Percentiles rank a stretch among this genome's conserved stretches.
Conservation (phyloP, 352 stramenopile species). For the Phytophthora syringae region DNA sequence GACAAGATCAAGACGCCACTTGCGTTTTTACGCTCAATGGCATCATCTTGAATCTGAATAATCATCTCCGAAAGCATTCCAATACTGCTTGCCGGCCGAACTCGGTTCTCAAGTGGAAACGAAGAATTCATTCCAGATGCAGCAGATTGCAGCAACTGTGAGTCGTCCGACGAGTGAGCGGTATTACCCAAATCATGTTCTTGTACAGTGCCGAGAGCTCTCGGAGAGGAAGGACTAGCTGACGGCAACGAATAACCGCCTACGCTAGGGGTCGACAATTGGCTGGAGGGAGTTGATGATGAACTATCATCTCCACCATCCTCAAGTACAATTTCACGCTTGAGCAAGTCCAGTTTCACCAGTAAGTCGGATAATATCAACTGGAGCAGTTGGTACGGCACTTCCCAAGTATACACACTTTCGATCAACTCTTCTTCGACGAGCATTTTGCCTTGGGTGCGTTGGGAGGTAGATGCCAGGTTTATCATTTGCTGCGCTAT, state of each 20-base stretch:
- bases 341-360: conserved; percentile 70
- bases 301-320: conserved; percentile 40
- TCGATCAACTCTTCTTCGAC: conserved; percentile 89
- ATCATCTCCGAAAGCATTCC: conserved; percentile 89
- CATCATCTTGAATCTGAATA: conserved; percentile 86
- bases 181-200: conserved; percentile 35
- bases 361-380: conserved; percentile 79
- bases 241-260: conserved; percentile 39
- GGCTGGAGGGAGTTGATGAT: conserved; percentile 59
- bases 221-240: conserved; percentile 31
- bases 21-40: conserved; percentile 80
- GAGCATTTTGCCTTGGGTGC: conserved; percentile 65
- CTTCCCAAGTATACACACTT: conserved; percentile 90
- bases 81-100: conserved; percentile 53
- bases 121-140: conserved; percentile 19
- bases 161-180: conserved; percentile 19
- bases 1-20: conserved; percentile 79
- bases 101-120: conserved; percentile 22
- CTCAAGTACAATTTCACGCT: conserved; percentile 50
- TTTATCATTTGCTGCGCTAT: conserved; percentile 55
- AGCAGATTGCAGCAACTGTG: conserved; percentile 14
- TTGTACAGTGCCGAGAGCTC: conserved; percentile 40
- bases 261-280: conserved; percentile 52
- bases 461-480: conserved; percentile 44
- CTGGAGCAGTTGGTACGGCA: conserved; percentile 86